Evolutionary conservation across 1,284 basidiomycete species (phyloP).

Genomic region (Tilletia indica): DNA sequence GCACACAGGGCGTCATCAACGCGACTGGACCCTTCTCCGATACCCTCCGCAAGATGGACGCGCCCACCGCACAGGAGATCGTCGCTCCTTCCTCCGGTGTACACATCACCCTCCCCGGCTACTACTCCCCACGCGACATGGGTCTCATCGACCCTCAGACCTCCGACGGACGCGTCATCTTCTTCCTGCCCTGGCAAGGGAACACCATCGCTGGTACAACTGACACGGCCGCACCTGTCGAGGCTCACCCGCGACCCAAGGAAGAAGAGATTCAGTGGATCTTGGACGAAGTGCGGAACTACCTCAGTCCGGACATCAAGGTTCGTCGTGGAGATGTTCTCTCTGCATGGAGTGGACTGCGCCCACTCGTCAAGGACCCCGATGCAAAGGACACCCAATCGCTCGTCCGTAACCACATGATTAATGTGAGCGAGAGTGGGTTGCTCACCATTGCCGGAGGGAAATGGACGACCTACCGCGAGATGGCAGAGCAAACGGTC

Average conservation of each 20-base stretch:
- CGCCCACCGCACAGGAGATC: slow-evolving; percentile 77
- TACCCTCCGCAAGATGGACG: slow-evolving; percentile 78
- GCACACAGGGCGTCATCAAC: slow-evolving; percentile 75
- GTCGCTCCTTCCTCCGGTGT: slow-evolving; percentile 89
- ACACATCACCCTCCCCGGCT: slow-evolving; percentile 94
- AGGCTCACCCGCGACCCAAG: slow-evolving; percentile 74
- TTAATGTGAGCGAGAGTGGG: slow-evolving; percentile 76
- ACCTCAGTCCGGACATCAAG: slow-evolving; percentile 86
- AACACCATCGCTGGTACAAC: slow-evolving; percentile 97
- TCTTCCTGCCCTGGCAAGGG: slow-evolving; percentile 98
- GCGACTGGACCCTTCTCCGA: slow-evolving; percentile 95
- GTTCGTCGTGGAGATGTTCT: slow-evolving; percentile 95
- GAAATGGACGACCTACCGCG: slow-evolving; percentile 94
- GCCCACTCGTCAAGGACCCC: slow-evolving; percentile 85
- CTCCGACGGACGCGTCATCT: slow-evolving; percentile 94
- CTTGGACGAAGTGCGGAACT: slow-evolving; percentile 82
- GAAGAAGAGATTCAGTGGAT: slow-evolving; percentile 98
- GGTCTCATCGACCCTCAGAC: slow-evolving; percentile 92
- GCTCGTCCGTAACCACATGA: slow-evolving; percentile 90
- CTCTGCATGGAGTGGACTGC: slow-evolving; percentile 87
- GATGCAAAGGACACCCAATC: slow-evolving; percentile 77
- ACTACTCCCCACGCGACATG: slow-evolving; percentile 93
- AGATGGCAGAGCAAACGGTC: slow-evolving; percentile 94
- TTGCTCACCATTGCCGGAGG: slow-evolving; percentile 93
- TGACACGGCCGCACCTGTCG: slow-evolving; percentile 76